Base-by-base conservation (phyloP, 352 stramenopile genomes). In the Globisporangium uncinulatum region DNA sequence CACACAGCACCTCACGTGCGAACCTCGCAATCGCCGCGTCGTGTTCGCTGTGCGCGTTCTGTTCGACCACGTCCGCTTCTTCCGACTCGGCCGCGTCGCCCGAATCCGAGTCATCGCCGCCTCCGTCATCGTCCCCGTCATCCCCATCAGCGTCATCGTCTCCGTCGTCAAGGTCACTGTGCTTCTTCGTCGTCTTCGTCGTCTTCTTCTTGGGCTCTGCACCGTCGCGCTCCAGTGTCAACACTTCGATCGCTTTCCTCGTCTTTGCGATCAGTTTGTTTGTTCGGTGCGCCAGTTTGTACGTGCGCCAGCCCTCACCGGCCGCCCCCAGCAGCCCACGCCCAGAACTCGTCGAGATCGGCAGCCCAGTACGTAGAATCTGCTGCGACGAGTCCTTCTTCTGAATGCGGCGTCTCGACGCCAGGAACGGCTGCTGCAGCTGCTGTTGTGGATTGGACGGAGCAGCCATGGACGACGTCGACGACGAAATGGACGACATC, bases 261-360 rank as follows among this genome's bases (percentile, higher is more conserved):
- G 78, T 86, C 61, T 86, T 86, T 19, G 67, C 62, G 9, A 89
- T 71, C 50, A 89, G 46, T 6, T 72, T 67, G 59, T 87, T 86
- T 6, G 74, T 87, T 1, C 74, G 76, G 36, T 87, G 68, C 13
- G 76, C 79, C 10, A 84, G 53, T 50, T 85, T 87, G 56, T 86
- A 89, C 15, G 79, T 56, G 44, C 73, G 77, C 79, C 79, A 87
- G 2, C 66, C 72, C 7, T 82, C 75, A 10, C 52, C 45, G 6
- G 51, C 43, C 7, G 59, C 36, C 5, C 1, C 57, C 5, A 58
- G 45, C 20, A 45, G 24, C 34, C 29, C 17, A n/a, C 42, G 58
- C 13, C 20, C 24, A 14, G 52, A 59, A 8, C 37, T 54, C 14
- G 51, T 54, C 10, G 45, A 51, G 24, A 29, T 29, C 24, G 20